These are phyloP conservation scores for Vitis labrusca DNA, from an alignment of 164 flowering plant species.

Conservation along the genomic window DNA sequence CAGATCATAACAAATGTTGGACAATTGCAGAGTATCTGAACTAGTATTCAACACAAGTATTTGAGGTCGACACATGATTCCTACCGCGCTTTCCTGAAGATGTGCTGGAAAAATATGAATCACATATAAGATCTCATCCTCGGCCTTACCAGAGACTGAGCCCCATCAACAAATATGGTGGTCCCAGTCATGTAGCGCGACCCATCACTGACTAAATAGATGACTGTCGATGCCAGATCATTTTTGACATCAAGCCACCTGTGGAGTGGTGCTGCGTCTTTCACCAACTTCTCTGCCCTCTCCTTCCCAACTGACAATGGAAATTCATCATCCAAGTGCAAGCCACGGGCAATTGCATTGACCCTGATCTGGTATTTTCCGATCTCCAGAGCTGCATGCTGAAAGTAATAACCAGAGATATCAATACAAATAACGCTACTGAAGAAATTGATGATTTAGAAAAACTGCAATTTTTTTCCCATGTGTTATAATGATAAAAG, in stretches of 20 bases:
- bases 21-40: too few species aligned
- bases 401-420: not conserved
- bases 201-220: constrained; percentile 78
- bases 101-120: constrained; percentile 4
- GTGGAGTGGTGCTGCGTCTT: constrained; percentile 57
- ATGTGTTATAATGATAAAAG: too few species aligned
- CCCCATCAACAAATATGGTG: constrained; percentile 82
- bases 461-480: too few species aligned
- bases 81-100: too few species aligned
- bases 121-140: constrained; percentile 86
- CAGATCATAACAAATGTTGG: too few species aligned
- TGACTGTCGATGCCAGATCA: constrained; percentile 76
- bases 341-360: constrained; percentile 77
- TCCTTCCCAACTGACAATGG: constrained; percentile 62
- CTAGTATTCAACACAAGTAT: too few species aligned
- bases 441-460: too few species aligned
- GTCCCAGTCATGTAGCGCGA: constrained; percentile 95
- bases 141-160: constrained; percentile 82
- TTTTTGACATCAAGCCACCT: constrained; percentile 86
- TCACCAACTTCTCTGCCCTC: constrained; percentile 57
- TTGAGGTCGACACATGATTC: too few species aligned
- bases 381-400: constrained; percentile 73
- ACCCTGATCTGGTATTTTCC: constrained; percentile 84
- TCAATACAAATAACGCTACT: too few species aligned
- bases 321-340: constrained; percentile 71